These are phyloP conservation scores for Hanseniaspora taiwanica DNA, from an alignment of 805 yeast genomes.

Conservation along the genomic window DNA sequence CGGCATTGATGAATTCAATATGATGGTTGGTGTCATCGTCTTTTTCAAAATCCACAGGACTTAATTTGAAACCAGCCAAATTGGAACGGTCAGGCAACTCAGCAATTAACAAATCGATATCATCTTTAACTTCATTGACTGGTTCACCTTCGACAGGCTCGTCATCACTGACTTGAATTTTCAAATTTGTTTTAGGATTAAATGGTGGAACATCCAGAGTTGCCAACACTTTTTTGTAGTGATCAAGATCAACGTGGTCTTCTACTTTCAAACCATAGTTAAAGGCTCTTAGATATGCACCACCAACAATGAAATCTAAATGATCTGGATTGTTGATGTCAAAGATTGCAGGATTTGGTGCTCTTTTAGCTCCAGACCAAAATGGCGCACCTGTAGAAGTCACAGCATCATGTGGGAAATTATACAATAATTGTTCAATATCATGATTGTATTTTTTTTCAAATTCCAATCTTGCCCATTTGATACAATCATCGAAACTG, in stretches of 20 bases:
- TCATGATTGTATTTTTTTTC: slow-evolving; percentile 78
- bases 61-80: slow-evolving; percentile 75
- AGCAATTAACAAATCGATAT: slow-evolving; percentile 54
- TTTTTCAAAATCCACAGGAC: slow-evolving; percentile 91
- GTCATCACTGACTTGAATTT: slow-evolving; percentile 72
- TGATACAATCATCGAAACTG: slow-evolving; percentile 83
- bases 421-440: slow-evolving; percentile 77
- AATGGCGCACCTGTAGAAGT: slow-evolving; percentile 87
- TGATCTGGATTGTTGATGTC: slow-evolving; percentile 68
- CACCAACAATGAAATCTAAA: slow-evolving; percentile 71
- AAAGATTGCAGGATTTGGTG: slow-evolving; percentile 76
- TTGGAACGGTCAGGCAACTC: slow-evolving; percentile 80
- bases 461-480: slow-evolving; percentile 88
- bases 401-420: slow-evolving; percentile 88
- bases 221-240: slow-evolving; percentile 42
- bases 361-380: slow-evolving; percentile 97
- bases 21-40: slow-evolving; percentile 96
- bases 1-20: slow-evolving; percentile 89
- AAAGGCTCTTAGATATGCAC: slow-evolving; percentile 81
- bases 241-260: slow-evolving; percentile 24
- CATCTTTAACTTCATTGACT: slow-evolving; percentile 46
- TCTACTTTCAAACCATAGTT: slow-evolving; percentile 83
- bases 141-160: slow-evolving; percentile 70
- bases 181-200: slow-evolving; percentile 58
- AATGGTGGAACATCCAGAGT: slow-evolving; percentile 46